A percentile compares a stretch with the other conserved stretches of the same genome.
These are phyloP conservation scores for Mucor circinelloides DNA, from an alignment of 371 early-diverging fungal species.

Conservation along the genomic window DNA sequence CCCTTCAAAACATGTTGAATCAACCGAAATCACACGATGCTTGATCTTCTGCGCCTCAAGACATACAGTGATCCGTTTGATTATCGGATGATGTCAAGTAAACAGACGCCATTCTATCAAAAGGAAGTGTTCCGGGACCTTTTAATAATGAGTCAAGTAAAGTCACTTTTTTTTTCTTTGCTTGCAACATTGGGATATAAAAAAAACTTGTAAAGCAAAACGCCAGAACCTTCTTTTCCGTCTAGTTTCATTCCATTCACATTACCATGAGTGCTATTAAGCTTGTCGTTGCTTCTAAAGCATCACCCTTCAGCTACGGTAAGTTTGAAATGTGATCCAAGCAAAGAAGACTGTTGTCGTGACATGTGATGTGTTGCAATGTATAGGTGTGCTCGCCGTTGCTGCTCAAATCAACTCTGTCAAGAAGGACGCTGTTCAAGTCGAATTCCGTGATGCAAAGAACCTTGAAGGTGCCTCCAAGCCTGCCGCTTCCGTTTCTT, in stretches of 20 bases:
- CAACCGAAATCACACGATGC: not conserved
- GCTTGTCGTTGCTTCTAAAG: constrained; percentile 47
- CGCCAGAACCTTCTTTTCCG: not conserved
- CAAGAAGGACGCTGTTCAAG: constrained; percentile 40
- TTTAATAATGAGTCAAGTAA: not conserved
- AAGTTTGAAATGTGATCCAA: not conserved
- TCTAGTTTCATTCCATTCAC: constrained; percentile 1
- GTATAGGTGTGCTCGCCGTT: constrained; percentile 37
- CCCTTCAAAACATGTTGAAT: too few relatives aligned
- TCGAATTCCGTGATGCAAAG: constrained; percentile 46
- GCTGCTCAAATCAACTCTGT: constrained; percentile 43
- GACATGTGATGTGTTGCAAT: not conserved
- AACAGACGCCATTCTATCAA: too few relatives aligned
- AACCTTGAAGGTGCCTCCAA: constrained; percentile 42
- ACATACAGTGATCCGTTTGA: not conserved
- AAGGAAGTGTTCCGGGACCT: not conserved
- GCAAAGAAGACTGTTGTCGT: not conserved
- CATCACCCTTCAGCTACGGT: constrained; percentile 45
- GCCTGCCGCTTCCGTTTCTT: constrained; percentile 35
- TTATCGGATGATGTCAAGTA: not conserved
- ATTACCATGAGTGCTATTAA: constrained; percentile 24
- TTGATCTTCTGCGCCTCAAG: not conserved
- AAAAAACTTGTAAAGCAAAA: not conserved
- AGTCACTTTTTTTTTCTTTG: constrained; percentile 5
- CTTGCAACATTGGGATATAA: not conserved